Conservation (phyloP, 768 basidiomycete genomes). For the Galerina marginata region DNA sequence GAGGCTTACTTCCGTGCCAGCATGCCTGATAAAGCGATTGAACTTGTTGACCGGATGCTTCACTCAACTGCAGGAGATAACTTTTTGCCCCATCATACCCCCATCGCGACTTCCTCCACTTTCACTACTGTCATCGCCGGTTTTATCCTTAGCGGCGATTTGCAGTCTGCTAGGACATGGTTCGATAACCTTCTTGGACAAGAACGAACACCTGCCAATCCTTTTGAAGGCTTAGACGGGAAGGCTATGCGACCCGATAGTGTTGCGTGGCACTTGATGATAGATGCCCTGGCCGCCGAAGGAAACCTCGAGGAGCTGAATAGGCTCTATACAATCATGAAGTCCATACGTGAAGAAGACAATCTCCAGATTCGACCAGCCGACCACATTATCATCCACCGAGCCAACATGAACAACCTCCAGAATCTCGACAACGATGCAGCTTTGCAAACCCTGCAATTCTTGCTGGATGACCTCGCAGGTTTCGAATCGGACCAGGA, state of each 20-base stretch:
- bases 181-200: conserved; percentile 66
- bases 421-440: conserved; percentile 20
- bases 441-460: conserved; percentile 25
- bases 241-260: conserved; percentile 51
- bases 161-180: conserved; percentile 71
- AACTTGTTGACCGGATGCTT: conserved; percentile 75
- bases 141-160: conserved; percentile 67
- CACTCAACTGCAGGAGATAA: conserved; percentile 42
- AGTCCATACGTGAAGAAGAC: conserved; percentile 39
- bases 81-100: conserved; percentile 48
- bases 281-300: conserved; percentile 57
- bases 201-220: conserved; percentile 33
- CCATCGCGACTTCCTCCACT: conserved; percentile 64
- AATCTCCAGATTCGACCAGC: conserved; percentile 36
- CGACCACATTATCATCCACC: conserved; percentile 50
- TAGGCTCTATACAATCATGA: conserved; percentile 50
- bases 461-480: conserved; percentile 23
- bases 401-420: conserved; percentile 37
- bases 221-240: conserved; percentile 46
- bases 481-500: conserved; percentile 6
- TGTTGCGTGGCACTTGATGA: conserved; percentile 61
- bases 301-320: conserved; percentile 61
- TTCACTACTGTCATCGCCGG: conserved; percentile 68
- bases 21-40: conserved; percentile 65
- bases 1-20: conserved; percentile 71